These are phyloP conservation scores for Sungouiella blattae DNA, from an alignment of 805 yeast species.

Conservation along the genomic window DNA sequence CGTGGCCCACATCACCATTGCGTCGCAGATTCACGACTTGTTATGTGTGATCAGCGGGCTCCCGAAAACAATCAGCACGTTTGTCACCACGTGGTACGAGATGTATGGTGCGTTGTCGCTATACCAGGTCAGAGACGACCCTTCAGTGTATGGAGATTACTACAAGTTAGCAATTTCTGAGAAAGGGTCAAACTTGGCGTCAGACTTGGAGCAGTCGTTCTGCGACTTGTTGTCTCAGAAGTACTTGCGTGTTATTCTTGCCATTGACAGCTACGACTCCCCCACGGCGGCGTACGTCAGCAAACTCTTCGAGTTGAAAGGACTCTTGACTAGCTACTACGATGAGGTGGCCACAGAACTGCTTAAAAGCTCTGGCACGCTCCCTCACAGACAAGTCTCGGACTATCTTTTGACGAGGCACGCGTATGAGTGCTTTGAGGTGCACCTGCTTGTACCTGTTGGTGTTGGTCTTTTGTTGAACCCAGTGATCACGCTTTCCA, in stretches of 20 bases:
- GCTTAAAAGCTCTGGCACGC: conserved; percentile 1
- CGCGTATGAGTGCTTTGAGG: conserved; percentile 51
- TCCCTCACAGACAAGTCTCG: conserved; percentile 30
- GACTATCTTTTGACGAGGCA: conserved; percentile 54
- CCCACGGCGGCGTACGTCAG: conserved; percentile 64
- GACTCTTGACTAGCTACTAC: conserved; percentile 45
- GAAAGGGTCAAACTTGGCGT: conserved; percentile 15
- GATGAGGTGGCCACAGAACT: conserved; percentile 2
- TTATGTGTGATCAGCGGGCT: conserved; percentile 46
- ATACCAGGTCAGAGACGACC: conserved; percentile 53
- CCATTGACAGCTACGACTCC: conserved; percentile 56
- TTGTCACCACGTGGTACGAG: conserved; percentile 67
- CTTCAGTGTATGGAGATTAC: conserved; percentile 29
- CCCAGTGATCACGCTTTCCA: conserved; percentile 36
- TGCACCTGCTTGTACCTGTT: conserved; percentile 56
- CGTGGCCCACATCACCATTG: conserved; percentile 24
- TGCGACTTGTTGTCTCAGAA: conserved; percentile 54
- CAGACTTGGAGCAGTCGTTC: conserved; percentile 36
- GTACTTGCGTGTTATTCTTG: conserved; percentile 53
- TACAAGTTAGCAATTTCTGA: conserved; percentile 31
- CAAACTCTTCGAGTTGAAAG: conserved; percentile 61
- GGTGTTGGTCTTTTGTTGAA: conserved; percentile 60
- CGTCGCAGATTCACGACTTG: conserved; percentile 39
- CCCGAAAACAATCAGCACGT: conserved; percentile 47
- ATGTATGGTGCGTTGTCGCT: conserved; percentile 52